These are phyloP conservation scores for Candida pseudoviswanathii DNA, from an alignment of 1,139 yeast genomes.

Conservation along the genomic window DNA sequence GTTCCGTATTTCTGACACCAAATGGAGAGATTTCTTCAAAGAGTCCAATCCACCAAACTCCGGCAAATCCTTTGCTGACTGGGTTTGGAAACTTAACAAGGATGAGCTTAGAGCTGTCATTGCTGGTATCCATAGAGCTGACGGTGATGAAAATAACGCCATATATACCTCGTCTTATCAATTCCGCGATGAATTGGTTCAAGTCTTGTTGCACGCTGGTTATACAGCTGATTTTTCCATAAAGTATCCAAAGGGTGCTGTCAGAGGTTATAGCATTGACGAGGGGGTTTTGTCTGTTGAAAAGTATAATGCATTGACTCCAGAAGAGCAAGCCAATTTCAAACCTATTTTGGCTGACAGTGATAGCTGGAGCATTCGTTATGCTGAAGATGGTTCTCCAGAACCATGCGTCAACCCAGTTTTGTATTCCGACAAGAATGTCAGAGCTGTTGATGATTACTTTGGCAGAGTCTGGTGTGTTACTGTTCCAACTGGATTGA, in stretches of 20 bases:
- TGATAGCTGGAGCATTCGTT: neutral
- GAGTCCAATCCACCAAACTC: neutral
- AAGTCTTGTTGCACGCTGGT: conserved; percentile 3
- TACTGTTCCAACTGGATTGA: conserved; percentile 8
- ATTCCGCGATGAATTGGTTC: conserved; percentile 1
- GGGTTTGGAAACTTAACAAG: neutral
- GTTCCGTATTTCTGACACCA: neutral
- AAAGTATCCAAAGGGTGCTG: neutral
- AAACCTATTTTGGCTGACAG: neutral
- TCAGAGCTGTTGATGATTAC: conserved; percentile 4
- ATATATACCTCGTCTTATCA: neutral
- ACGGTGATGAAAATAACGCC: neutral
- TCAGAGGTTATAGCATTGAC: neutral
- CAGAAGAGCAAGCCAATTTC: neutral
- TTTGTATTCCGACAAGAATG: neutral
- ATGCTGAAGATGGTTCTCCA: too few species aligned
- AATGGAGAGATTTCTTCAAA: neutral
- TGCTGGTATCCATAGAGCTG: neutral
- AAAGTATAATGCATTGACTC: neutral
- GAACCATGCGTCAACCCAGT: too few species aligned
- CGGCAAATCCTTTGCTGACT: neutral
- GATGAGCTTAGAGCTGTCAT: neutral
- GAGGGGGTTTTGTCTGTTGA: neutral
- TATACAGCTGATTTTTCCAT: neutral
- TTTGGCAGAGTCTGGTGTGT: conserved; percentile 10